phyloP scores from a whole-genome alignment of 805 yeast genomes.

The Kurtzmaniella cleridarum region DNA sequence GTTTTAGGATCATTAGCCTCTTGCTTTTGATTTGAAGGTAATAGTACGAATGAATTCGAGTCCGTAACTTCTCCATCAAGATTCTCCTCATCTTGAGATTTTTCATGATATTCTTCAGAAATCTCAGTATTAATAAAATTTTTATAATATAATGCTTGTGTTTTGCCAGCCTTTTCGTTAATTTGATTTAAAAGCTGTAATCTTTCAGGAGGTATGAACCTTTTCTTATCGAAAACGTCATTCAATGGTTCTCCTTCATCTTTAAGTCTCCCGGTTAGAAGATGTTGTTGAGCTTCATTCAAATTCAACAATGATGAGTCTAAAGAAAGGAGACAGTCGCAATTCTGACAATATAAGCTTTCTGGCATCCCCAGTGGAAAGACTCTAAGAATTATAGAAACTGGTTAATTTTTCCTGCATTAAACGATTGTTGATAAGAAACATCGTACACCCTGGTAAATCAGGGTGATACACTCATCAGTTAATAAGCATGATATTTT shows the following conservation, averaged over 20 bases:
- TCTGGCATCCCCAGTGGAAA: slow-evolving; percentile 2
- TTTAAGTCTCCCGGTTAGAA: slow-evolving; percentile 37
- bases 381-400: background rate
- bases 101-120: background rate
- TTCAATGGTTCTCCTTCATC: slow-evolving; percentile 10
- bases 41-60: slow-evolving; percentile 12
- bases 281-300: slow-evolving; percentile 49
- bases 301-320: slow-evolving; percentile 52
- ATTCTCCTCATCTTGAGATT: slow-evolving; percentile 4
- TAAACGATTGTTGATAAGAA: no score
- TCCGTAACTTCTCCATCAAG: slow-evolving; percentile 7
- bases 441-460: no score
- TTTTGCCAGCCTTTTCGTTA: slow-evolving; percentile 8
- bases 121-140: slow-evolving; percentile 20
- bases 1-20: slow-evolving; percentile 13
- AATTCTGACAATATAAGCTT: slow-evolving; percentile 48
- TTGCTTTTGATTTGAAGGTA: slow-evolving; percentile 4
- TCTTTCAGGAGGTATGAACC: slow-evolving; percentile 36
- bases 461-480: no score
- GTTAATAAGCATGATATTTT: no score
- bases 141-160: slow-evolving; percentile 18
- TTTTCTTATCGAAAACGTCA: slow-evolving; percentile 20
- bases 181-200: slow-evolving; percentile 31
- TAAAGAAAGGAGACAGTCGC: slow-evolving; percentile 51
- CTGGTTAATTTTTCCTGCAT: no score